Conservation (phyloP, 2,329 filamentous ascomycete species). For the Xylariaceae sp. region DNA sequence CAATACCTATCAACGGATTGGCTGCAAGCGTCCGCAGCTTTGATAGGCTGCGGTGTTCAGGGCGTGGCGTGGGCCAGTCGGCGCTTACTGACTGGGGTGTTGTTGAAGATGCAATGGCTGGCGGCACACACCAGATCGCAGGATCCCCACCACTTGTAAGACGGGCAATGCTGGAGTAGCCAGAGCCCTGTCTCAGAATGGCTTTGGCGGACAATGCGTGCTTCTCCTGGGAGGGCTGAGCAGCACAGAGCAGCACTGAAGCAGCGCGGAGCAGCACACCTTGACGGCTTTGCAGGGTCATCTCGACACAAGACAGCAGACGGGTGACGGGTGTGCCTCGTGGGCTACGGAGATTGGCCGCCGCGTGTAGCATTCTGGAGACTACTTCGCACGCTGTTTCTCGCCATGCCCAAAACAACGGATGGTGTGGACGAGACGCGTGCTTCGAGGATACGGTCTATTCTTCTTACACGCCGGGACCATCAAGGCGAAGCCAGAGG, state of each 20-base stretch:
- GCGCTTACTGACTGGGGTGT: slow-evolving; percentile 43
- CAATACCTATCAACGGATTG: slow-evolving; percentile 31
- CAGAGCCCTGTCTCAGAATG: slow-evolving; percentile 46
- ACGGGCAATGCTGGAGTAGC: slow-evolving; percentile 37
- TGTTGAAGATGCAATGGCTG: slow-evolving; percentile 38
- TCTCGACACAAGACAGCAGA: slow-evolving; percentile 37
- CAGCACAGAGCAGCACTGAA: not conserved
- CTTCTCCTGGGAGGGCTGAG: slow-evolving; percentile 24
- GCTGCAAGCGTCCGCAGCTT: slow-evolving; percentile 30
- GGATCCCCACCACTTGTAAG: slow-evolving; percentile 39
- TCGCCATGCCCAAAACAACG: slow-evolving; percentile 29
- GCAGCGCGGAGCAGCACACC: slow-evolving; percentile 28
- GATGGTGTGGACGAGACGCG: slow-evolving; percentile 22
- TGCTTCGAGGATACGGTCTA: not conserved
- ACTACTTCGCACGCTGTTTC: slow-evolving; percentile 23
- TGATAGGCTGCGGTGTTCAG: slow-evolving; percentile 41
- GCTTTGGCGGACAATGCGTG: slow-evolving; percentile 32
- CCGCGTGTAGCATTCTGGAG: slow-evolving; percentile 26
- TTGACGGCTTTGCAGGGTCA: slow-evolving; percentile 28
- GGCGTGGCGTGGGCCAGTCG: slow-evolving; percentile 40
- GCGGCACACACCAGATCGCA: slow-evolving; percentile 39
- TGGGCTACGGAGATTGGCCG: slow-evolving; percentile 38
- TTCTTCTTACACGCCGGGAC: slow-evolving; percentile 1
- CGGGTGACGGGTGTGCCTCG: slow-evolving; percentile 36
- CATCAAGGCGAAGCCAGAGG: slow-evolving; percentile 12